Evolutionary conservation across 2,329 filamentous ascomycete species (phyloP), one percentile per base, ranked within the genome.

Genomic region (Ophiosphaerella herpotricha): DNA sequence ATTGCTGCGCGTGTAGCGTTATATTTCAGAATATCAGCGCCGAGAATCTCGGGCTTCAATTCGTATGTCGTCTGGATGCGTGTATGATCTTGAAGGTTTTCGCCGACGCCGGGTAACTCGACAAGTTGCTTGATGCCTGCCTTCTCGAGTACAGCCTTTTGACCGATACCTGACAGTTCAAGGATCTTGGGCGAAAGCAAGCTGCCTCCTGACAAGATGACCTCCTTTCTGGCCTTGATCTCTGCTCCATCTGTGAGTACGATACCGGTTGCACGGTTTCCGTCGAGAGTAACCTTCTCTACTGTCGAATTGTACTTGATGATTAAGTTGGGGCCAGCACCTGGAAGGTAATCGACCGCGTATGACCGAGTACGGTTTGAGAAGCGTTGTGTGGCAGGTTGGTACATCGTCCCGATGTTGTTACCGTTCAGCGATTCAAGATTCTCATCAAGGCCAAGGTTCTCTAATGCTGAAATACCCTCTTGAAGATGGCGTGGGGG

Each of bases 331-430:
- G 61, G 18, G 0, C 72, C 67, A 2, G 71, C 71, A 18, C 70
- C 56, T 2, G 73, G 63, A 0, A 77, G 61, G 48, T 80, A 81
- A 1, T 71, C 71, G 26, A 73, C 75, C 29, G 71, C 70, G 61
- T 81, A 83, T 2, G 77, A 81, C 18, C 82, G 71, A 11, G 70
- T 75, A 54, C 77, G 80, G 29, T 75, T 73, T 7, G 68, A 71
- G 2, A 75, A 70, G 18, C 83, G 75, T 48, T 75, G 79, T 48
- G 74, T 79, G 18, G 80, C 73, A 49, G 79, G 78, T 32, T 74
- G 76, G 68, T 77, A 78, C n/a, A 77, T 77, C 5, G 41, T 34
- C 4, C 82, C 81, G 3, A 81, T 60, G n/a, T 75, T 77, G 40
- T 78, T 75, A 2, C 81, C 81, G 7, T 73, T 71, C 7, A 83